These are phyloP conservation scores for Cyclaneusma minus DNA, from an alignment of 2,329 filamentous ascomycete genomes.

Conservation along the genomic window DNA sequence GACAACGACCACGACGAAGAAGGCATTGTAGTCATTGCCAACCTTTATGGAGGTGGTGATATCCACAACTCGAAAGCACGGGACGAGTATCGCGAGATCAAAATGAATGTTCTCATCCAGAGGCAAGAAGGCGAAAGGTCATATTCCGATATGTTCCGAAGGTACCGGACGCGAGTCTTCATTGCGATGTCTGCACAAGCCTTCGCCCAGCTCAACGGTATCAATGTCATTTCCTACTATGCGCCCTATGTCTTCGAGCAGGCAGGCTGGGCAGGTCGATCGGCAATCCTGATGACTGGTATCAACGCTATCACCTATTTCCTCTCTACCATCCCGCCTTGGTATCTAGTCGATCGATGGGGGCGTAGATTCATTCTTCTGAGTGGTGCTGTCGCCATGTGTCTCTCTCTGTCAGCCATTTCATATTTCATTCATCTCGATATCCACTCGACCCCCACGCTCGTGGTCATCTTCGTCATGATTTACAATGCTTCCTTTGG, in stretches of 20 bases:
- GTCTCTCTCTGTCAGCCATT: constrained; percentile 71
- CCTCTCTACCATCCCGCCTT: constrained; percentile 82
- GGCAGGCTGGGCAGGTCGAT: constrained; percentile 83
- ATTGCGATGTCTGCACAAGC: constrained; percentile 98
- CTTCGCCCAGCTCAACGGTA: constrained; percentile 91
- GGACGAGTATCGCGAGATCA: constrained; percentile 96
- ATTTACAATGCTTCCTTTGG: constrained; percentile 97
- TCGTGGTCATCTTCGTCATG: constrained; percentile 93
- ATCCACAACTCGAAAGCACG: constrained; percentile 85
- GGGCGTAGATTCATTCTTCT: constrained; percentile 81
- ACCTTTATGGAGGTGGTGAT: constrained; percentile 89
- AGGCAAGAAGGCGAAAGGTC: constrained; percentile 89
- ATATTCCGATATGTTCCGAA: constrained; percentile 87
- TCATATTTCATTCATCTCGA: constrained; percentile 94
- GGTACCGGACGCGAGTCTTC: constrained; percentile 82
- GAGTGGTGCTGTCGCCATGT: constrained; percentile 80
- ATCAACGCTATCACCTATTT: constrained; percentile 90
- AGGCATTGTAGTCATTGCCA: constrained; percentile 95
- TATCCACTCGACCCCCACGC: constrained; percentile 56
- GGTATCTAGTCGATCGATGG: constrained; percentile 91
- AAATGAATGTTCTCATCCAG: constrained; percentile 88
- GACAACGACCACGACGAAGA: constrained; percentile 98
- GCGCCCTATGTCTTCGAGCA: constrained; percentile 93
- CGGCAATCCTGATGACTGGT: constrained; percentile 91
- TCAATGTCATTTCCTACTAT: constrained; percentile 99